These are phyloP conservation scores for Phaeophleospora eucalypticola DNA, from an alignment of 2,329 filamentous ascomycete species.

Conservation along the genomic window DNA sequence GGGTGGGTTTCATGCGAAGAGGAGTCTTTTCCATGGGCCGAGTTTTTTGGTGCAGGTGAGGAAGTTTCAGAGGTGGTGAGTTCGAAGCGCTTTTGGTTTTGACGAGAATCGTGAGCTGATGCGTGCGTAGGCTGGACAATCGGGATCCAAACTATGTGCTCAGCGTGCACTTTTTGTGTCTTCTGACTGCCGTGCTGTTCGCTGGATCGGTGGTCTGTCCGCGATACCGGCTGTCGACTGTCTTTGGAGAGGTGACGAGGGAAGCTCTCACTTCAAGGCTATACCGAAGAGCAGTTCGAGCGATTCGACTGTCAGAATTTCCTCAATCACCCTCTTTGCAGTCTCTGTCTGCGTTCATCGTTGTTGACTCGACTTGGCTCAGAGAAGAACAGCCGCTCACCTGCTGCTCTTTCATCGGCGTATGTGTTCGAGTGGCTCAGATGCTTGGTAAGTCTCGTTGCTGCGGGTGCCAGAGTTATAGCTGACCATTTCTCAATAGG, in stretches of 20 bases:
- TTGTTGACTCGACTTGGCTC: conserved; percentile 33
- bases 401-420: conserved; percentile 46
- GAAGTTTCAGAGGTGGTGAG: conserved; percentile 20
- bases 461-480: not conserved
- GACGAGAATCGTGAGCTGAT: not conserved
- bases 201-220: conserved; percentile 24
- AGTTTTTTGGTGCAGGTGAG: conserved; percentile 17
- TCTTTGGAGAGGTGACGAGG: conserved; percentile 18
- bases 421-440: conserved; percentile 46
- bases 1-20: conserved; percentile 22
- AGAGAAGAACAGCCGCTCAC: conserved; percentile 48
- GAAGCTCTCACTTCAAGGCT: conserved; percentile 19
- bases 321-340: conserved; percentile 44
- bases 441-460: conserved; percentile 35
- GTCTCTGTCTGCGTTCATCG: conserved; percentile 44
- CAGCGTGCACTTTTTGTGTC: conserved; percentile 19
- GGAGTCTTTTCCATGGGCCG: conserved; percentile 17
- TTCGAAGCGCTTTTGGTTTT: too few species aligned
- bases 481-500: conserved; percentile 17
- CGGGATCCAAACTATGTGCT: conserved; percentile 18
- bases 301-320: conserved; percentile 32
- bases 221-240: conserved; percentile 14
- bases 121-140: conserved; percentile 12
- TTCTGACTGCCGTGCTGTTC: conserved; percentile 22
- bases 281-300: conserved; percentile 19